Conservation (phyloP, 768 basidiomycete genomes). For the Dentipellis fragilis region DNA sequence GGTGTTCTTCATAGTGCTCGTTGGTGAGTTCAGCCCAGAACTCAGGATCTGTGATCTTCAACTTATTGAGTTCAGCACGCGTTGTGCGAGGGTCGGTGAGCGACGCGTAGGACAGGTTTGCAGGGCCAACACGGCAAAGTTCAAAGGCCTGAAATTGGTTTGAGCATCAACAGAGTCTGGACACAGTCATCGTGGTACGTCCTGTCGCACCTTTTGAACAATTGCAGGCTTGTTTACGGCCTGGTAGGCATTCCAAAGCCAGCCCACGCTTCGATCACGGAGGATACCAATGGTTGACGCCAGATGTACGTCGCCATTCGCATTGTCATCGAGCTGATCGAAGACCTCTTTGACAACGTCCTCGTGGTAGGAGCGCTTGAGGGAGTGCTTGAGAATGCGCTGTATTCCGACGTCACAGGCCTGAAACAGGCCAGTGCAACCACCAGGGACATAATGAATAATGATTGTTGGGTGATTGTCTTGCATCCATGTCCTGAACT, state of each 20-base stretch:
- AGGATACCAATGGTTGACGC: too few species aligned
- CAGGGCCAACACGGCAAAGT: neutral
- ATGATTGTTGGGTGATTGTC: constrained; percentile 15
- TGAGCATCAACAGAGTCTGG: neutral
- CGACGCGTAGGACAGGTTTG: neutral
- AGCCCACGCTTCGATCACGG: constrained; percentile 53
- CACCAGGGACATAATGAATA: constrained; percentile 17
- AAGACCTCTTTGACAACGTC: constrained; percentile 24
- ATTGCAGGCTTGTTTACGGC: constrained; percentile 19
- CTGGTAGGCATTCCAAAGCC: constrained; percentile 25
- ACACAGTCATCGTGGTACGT: too few species aligned
- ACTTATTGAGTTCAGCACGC: neutral
- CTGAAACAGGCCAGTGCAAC: constrained; percentile 12
- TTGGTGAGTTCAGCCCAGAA: neutral
- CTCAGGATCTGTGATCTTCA: neutral
- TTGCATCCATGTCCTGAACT: constrained; percentile 27
- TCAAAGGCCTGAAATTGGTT: neutral
- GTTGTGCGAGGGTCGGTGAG: neutral
- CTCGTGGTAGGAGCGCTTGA: constrained; percentile 23
- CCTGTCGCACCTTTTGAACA: constrained; percentile 22
- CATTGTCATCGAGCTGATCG: constrained; percentile 16
- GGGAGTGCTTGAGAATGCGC: constrained; percentile 25
- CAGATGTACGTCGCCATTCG: too few species aligned
- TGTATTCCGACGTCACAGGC: constrained; percentile 21
- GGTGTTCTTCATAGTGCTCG: neutral